Base-by-base conservation (phyloP, 805 yeast species). In the Myxozyma lipomycoides region DNA sequence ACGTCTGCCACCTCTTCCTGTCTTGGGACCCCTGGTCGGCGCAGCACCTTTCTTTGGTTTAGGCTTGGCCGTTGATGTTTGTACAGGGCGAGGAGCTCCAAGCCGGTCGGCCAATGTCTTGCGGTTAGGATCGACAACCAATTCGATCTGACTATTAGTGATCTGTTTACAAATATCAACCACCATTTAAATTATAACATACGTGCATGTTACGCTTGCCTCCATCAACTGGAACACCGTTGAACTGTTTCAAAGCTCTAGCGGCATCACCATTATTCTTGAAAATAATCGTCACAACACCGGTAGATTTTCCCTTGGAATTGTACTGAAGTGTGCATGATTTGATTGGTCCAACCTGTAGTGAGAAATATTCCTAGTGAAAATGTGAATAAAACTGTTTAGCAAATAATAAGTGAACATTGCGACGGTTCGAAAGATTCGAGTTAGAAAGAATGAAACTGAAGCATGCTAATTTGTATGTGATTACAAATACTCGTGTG, bases 221-320 rank as follows among this genome's bases (percentile, higher is more conserved):
- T 48, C 83, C 83, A 67, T 93, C 98, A 63, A 93, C 86, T 64
- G 96, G 90, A 40, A 95, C 91, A 65, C 93, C 91, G 70, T 91
- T 86, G 74, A 84, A 91, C 64, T 82, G 83, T 64, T 81, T 79
- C 63, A 86, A 86, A 44, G 96, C 95, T 63, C 73, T 76, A 55
- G 78, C 72, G 46, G 98, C 98, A 67, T 77, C 76, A 52, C 82
- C 82, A 45, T 78, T 68, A 52, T 76, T 74, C 65, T 73, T 80
- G 76, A 93, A 93, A 52, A 83, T 75, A 63, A 93, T 79, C 51
- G 93, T 88, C 57, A 95, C 96, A 73, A 82, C 79, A 71, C 98
- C 98, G 58, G 85, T 85, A 59, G 95, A 87, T 70, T 81, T 81
- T 46, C 98, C 98, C 67, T 78, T 82, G 70, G 83, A 87, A 67